phyloP scores from a whole-genome alignment of 495 filamentous ascomycete species.

The Penicillium subrubescens region DNA sequence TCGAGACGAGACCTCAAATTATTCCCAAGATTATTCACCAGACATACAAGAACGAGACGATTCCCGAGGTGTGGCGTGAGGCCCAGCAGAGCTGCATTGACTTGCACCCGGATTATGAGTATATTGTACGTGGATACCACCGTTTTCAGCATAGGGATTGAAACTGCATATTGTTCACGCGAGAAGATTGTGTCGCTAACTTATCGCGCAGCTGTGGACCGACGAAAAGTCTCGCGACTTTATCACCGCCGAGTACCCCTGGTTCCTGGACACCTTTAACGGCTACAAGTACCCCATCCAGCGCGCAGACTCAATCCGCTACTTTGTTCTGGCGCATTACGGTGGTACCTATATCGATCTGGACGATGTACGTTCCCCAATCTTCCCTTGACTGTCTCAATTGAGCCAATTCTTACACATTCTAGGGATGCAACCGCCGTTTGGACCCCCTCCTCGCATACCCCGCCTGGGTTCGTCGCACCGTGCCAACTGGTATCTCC shows the following conservation, averaged over 20 bases:
- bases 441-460: conserved; percentile 81
- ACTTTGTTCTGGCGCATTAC: conserved; percentile 81
- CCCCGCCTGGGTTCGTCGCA: conserved; percentile 79
- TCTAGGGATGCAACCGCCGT: conserved; percentile 76
- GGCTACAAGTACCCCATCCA: conserved; percentile 81
- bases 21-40: conserved; percentile 93
- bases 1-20: conserved; percentile 61
- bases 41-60: conserved; percentile 76
- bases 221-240: conserved; percentile 74
- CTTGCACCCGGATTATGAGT: conserved; percentile 76
- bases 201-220: conserved; percentile 72
- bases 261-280: conserved; percentile 85
- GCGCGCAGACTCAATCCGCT: conserved; percentile 84
- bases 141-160: neutral
- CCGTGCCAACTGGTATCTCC: conserved; percentile 79
- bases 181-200: conserved; percentile 20
- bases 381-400: neutral
- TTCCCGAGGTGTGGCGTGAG: conserved; percentile 72
- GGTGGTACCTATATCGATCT: conserved; percentile 90
- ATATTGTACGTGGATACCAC: conserved; percentile 59
- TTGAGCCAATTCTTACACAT: conserved; percentile 13
- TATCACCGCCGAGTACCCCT: conserved; percentile 76
- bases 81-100: conserved; percentile 77
- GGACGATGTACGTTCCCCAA: conserved; percentile 66
- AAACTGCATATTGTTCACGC: neutral